These are phyloP conservation scores for Henckelia pumila DNA, from an alignment of 257 asterid genomes.

Conservation along the genomic window DNA sequence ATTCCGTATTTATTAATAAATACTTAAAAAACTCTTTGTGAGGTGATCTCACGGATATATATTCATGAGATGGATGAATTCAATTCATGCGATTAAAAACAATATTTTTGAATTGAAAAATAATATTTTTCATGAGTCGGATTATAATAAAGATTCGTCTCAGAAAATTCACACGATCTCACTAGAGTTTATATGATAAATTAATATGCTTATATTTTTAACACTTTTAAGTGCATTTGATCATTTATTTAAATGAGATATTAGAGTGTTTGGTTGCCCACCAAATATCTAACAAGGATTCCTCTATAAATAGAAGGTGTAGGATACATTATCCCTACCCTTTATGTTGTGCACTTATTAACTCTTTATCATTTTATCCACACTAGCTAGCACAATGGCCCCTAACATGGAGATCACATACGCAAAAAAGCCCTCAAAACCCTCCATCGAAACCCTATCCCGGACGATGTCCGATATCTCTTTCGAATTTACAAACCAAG, in stretches of 20 bases:
- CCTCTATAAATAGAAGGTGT: not conserved
- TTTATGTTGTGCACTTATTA: not conserved
- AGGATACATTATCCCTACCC: not conserved
- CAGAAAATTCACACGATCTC: no score
- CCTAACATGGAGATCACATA: conserved; percentile 37
- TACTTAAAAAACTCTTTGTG: no score
- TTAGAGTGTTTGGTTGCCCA: not conserved
- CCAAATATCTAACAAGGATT: not conserved
- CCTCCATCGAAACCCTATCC: conserved; percentile 52
- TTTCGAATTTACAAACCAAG: conserved; percentile 46
- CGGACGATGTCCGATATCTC: conserved; percentile 83
- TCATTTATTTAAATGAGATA: not conserved
- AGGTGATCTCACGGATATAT: no score
- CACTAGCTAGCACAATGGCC: no score
- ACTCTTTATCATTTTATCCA: not conserved
- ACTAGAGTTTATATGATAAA: no score
- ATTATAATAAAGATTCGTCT: no score
- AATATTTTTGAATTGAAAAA: no score
- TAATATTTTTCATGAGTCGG: no score
- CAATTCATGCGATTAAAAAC: no score
- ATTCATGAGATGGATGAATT: no score
- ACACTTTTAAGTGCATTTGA: not conserved
- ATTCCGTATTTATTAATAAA: no score
- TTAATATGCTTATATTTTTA: no score
- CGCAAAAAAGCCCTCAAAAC: conserved; percentile 46